Percentiles rank a stretch among this genome's conserved stretches.
These are phyloP conservation scores for Puccinellia tenuiflora DNA, from an alignment of 176 grass and related monocot genomes.

Conservation along the genomic window DNA sequence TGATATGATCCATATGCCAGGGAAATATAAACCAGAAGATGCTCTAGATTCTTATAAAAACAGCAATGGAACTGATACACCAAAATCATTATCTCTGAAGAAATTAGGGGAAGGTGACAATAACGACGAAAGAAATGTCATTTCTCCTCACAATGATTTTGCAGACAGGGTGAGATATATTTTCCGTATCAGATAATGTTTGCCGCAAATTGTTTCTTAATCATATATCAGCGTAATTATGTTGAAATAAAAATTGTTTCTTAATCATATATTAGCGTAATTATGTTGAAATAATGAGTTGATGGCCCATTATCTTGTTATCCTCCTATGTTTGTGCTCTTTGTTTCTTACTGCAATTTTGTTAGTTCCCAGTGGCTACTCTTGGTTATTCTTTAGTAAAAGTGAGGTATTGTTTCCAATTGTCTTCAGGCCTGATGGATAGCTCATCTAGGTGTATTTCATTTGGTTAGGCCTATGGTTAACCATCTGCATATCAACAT, in stretches of 20 bases:
- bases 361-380: not conserved
- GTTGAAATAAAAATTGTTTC: constrained; percentile 5
- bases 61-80: constrained; percentile 36
- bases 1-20: constrained; percentile 23
- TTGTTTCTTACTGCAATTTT: not conserved
- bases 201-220: not conserved
- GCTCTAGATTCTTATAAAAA: constrained; percentile 26
- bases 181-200: not conserved
- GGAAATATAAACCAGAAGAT: constrained; percentile 46
- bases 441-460: not conserved
- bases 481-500: not conserved
- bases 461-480: not conserved
- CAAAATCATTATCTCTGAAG: constrained; percentile 24
- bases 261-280: not conserved
- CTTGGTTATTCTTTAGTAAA: not conserved
- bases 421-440: not conserved
- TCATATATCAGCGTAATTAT: not conserved
- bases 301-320: not conserved
- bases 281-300: not conserved
- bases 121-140: constrained; percentile 28
- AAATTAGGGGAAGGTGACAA: constrained; percentile 35
- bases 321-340: not conserved
- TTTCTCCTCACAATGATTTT: constrained; percentile 44
- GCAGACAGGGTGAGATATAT: constrained; percentile 56
- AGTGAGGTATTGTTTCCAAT: not conserved